Evolutionary conservation across 139 green algal genomes (phyloP).

Genomic region (Chlorella sp.): DNA sequence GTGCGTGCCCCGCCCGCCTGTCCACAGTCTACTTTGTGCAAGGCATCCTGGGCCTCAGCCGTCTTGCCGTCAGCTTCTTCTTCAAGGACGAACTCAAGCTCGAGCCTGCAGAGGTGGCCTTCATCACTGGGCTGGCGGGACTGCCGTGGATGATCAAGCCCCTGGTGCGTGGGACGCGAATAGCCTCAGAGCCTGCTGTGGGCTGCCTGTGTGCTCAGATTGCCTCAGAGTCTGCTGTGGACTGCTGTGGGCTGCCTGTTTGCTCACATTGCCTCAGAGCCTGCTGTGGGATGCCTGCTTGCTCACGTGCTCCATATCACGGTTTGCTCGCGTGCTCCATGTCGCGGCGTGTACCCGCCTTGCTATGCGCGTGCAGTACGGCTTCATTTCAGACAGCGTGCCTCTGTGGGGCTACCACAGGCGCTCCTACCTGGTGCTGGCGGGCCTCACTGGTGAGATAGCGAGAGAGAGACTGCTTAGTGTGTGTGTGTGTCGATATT

Average conservation of each 20-base stretch:
- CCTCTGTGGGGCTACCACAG: constrained; percentile 88
- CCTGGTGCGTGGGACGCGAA: too few species aligned
- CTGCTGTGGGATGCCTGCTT: too few species aligned
- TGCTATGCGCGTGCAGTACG: constrained; percentile 60
- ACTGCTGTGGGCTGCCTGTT: too few species aligned
- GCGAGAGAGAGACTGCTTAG: background rate
- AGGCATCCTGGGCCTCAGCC: constrained; percentile 83
- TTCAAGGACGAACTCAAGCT: constrained; percentile 90
- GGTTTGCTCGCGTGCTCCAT: too few species aligned
- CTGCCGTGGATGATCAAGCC: constrained; percentile 91
- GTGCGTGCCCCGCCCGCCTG: too few species aligned
- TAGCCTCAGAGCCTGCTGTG: too few species aligned
- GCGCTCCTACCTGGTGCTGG: constrained; percentile 79
- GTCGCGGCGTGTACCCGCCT: too few species aligned
- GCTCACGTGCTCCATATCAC: too few species aligned
- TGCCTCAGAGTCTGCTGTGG: too few species aligned
- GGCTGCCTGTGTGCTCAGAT: too few species aligned
- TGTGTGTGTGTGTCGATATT: too few species aligned
- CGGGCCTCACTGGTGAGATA: constrained; percentile 49
- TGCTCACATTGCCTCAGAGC: too few species aligned
- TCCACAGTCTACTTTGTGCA: constrained; percentile 94
- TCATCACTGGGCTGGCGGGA: constrained; percentile 50
- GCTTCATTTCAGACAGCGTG: constrained; percentile 84
- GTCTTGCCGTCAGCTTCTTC: constrained; percentile 83
- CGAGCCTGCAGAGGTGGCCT: constrained; percentile 71